phyloP scores from a whole-genome alignment of 805 yeast genomes.

The Yamadazyma phyllophila region DNA sequence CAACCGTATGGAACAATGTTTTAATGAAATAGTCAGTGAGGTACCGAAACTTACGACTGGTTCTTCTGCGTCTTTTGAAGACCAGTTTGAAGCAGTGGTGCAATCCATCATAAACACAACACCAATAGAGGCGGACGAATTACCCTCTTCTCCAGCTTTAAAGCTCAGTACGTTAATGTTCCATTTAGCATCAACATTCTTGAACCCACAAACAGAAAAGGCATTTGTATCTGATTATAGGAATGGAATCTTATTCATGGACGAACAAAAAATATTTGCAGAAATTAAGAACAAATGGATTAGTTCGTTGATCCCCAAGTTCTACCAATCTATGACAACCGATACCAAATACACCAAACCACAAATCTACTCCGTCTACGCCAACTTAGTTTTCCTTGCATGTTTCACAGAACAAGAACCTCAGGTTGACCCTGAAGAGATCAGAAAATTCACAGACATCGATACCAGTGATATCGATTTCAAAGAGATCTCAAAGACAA shows the following conservation, averaged over 20 bases:
- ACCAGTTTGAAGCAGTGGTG: slow-evolving; percentile 14
- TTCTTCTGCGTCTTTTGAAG: slow-evolving; percentile 3
- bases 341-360: neutral
- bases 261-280: slow-evolving; percentile 16
- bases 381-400: slow-evolving; percentile 6
- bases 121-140: neutral
- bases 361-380: neutral
- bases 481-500: slow-evolving; percentile 19
- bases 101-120: slow-evolving; percentile 1
- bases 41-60: neutral
- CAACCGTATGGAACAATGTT: neutral
- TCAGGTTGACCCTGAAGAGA: slow-evolving; percentile 1
- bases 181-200: slow-evolving; percentile 15
- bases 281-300: slow-evolving; percentile 35
- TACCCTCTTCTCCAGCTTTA: slow-evolving; percentile 14
- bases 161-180: slow-evolving; percentile 19
- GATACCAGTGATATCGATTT: slow-evolving; percentile 9
- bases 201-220: slow-evolving; percentile 9
- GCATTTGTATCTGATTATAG: slow-evolving; percentile 14
- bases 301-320: slow-evolving; percentile 10
- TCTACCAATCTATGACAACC: neutral
- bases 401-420: slow-evolving; percentile 5
- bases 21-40: neutral
- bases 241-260: slow-evolving; percentile 21
- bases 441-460: slow-evolving; percentile 3